Base-by-base conservation (phyloP, 2,329 filamentous ascomycete species). In the Ramichloridium luteum region DNA sequence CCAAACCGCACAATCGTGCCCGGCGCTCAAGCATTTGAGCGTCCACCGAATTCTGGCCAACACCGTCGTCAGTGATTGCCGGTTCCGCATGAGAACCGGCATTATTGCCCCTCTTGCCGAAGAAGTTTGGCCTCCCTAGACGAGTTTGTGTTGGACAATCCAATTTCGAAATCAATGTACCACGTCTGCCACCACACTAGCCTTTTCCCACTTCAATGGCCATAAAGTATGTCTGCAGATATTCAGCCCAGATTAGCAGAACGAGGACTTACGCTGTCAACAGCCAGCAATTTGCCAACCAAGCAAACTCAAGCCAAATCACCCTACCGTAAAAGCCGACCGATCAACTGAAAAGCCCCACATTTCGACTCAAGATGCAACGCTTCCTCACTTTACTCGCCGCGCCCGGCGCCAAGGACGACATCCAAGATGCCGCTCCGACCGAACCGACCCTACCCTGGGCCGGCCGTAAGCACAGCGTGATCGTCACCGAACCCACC, bases 51-150 rank as follows among this genome's bases (percentile, higher is more conserved):
- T 8, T 23, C 20, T 23, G 20, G 20, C 20, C 20, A 23, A 23
- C 20, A 8, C n/a, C 20, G n/a, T 8, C 20, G n/a, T 23, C 20
- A 23, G 20, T 23, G 20, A 23, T n/a, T n/a, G 20, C 20, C 20
- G 20, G 20, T 23, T 23, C 20, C 20, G 20, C n/a, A 23, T 23
- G 20, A n/a, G 20, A 23, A n/a, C 20, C 20, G 20, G 20, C 20
- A 23, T 23, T n/a, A 23, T 23, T 8, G n/a, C n/a, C n/a, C 20
- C 20, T 8, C 20, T 23, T n/a, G n/a, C 20, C 8, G 20, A 23
- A 23, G 20, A 23, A 23, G 20, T 23, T 23, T 23, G 20, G 20
- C 20, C 20, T 23, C 20, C 20, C 8, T 23, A 23, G 20, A 23
- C 20, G 20, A 8, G n/a, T n/a, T n/a, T n/a, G n/a, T n/a, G n/a